Evolutionary conservation across 352 stramenopile species (phyloP).

Genomic region (Elongisporangium anandrum): DNA sequence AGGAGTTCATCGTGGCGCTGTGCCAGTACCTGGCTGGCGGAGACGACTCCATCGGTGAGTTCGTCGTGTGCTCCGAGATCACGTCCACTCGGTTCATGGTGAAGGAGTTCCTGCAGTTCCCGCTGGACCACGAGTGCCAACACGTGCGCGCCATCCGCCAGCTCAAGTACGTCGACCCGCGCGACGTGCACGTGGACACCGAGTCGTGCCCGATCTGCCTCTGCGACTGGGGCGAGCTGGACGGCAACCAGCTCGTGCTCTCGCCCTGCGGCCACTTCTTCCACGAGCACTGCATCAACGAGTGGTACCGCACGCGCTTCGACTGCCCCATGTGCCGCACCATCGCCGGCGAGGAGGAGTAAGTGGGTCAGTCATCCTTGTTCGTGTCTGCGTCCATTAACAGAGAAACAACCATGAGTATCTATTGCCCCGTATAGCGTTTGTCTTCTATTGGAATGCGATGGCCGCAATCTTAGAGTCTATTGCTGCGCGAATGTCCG

Average conservation of each 20-base stretch:
- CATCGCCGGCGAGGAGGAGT: slow-evolving; percentile 55
- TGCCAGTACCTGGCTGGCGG: slow-evolving; percentile 62
- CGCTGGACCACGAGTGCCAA: slow-evolving; percentile 74
- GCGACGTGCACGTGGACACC: slow-evolving; percentile 76
- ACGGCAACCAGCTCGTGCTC: slow-evolving; percentile 78
- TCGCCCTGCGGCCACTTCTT: slow-evolving; percentile 84
- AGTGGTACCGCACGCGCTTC: slow-evolving; percentile 86
- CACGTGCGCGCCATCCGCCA: slow-evolving; percentile 77
- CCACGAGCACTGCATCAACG: slow-evolving; percentile 86
- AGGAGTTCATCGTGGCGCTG: slow-evolving; percentile 75
- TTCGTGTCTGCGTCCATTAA: background rate
- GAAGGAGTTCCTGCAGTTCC: slow-evolving; percentile 85
- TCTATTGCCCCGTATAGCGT: background rate
- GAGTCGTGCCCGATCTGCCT: slow-evolving; percentile 82
- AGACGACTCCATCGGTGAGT: slow-evolving; percentile 17
- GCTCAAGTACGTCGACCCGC: slow-evolving; percentile 82
- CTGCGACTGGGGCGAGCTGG: slow-evolving; percentile 78
- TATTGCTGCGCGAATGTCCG: slow-evolving; percentile 21
- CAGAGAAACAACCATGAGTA: background rate
- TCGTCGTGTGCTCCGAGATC: slow-evolving; percentile 65
- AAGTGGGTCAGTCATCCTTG: slow-evolving; percentile 5
- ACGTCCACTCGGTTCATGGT: slow-evolving; percentile 55
- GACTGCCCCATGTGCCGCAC: slow-evolving; percentile 87
- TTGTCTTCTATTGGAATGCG: background rate
- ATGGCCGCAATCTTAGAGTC: background rate